These are phyloP conservation scores for Eimeria brunetti DNA, from an alignment of 169 alveolate species.

Conservation along the genomic window DNA sequence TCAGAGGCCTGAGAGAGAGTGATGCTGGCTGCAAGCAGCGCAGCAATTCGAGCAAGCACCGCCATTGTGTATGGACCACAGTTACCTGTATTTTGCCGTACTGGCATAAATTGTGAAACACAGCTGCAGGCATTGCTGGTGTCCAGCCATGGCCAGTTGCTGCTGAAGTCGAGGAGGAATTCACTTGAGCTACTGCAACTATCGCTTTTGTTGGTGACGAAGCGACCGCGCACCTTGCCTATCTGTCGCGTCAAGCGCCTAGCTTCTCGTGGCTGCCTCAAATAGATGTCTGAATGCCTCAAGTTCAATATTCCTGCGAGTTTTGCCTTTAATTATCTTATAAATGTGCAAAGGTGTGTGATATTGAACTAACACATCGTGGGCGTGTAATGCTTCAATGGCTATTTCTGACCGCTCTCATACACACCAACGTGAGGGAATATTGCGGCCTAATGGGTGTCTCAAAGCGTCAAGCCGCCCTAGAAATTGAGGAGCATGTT, in stretches of 20 bases:
- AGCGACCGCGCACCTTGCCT: constrained; percentile 6
- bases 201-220: neutral
- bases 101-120: neutral
- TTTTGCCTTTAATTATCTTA: neutral
- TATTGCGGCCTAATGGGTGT: neutral
- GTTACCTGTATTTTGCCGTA: constrained; percentile 22
- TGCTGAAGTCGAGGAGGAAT: neutral
- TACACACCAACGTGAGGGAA: neutral
- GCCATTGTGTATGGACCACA: constrained; percentile 11
- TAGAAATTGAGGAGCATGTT: neutral
- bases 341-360: neutral
- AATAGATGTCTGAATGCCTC: neutral
- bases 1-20: constrained; percentile 8
- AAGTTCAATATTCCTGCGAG: neutral
- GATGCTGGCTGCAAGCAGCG: constrained; percentile 45
- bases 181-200: neutral
- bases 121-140: neutral
- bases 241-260: neutral
- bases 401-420: neutral
- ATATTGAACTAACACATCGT: neutral
- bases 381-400: neutral
- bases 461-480: neutral
- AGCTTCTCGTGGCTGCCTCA: neutral
- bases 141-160: neutral
- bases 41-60: neutral